Base-by-base conservation (phyloP, 176 grass and related monocot species). In the Elaeis guineensis region DNA sequence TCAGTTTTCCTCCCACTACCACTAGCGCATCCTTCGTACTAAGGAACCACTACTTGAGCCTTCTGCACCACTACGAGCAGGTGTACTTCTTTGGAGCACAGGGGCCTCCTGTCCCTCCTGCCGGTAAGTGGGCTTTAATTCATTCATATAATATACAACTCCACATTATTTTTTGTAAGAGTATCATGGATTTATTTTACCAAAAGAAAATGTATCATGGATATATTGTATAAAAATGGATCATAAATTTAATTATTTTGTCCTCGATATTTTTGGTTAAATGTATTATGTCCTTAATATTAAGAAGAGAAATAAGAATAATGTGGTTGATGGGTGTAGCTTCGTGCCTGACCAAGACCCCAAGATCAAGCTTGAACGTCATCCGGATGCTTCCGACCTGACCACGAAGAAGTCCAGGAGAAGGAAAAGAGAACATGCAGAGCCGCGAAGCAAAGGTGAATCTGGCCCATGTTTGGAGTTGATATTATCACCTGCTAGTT, bases 1-100 rank as follows among this genome's bases (percentile, higher is more conserved):
- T 86, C 69, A 73, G 69, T 48, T 86, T 86, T 32, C 73, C 83
- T 24, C 51, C 63, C 0, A 81, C 83, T 22, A 77, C 83, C 54
- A 86, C 78, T 16, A 86, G 83, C 44, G 73, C 83, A 22, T 77
- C 83, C 54, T 86, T 73, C 28, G 78, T 78, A 58, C 73, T 86
- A 32, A 72, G 83, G 66, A 86, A 64, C 66, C 77, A 77, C 17
- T 86, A 77, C 64, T 52, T 86, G 58, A 77, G 63, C 54, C 54
- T 78, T 63, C 70, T 86, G 57, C 72, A 77, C 49, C 73, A 81
- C 51, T 86, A 80, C 66, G 83, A 86, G 55, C 77, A 86, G 70
- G 77, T 86, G 24, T 81, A 77, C 77, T 81, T 69, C 63, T 80
- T 86, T 66, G 65, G 73, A 17, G 28, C 73, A 21, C 57, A 77